A percentile compares a stretch with the other conserved stretches of the same genome.
phyloP scores from a whole-genome alignment of 1,284 basidiomycete species.

The Tylopilus sp. region DNA sequence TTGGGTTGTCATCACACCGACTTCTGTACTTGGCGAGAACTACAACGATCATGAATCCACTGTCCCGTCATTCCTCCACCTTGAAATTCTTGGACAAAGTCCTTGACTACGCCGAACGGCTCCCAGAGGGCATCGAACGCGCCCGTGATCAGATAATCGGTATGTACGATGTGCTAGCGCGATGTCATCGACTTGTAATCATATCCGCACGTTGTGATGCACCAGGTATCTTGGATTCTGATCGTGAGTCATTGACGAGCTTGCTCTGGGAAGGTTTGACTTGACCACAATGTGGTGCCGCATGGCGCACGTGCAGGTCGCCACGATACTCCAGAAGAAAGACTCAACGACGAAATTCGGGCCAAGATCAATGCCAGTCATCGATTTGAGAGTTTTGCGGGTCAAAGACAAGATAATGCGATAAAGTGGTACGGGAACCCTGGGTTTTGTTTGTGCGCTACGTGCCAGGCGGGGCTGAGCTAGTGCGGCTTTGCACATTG shows the following conservation, averaged over 20 bases:
- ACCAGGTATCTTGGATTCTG: constrained; percentile 61
- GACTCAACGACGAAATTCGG: constrained; percentile 67
- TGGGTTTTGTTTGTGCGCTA: not conserved
- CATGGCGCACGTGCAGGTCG: constrained; percentile 52
- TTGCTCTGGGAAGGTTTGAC: constrained; percentile 3
- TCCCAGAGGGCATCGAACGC: constrained; percentile 56
- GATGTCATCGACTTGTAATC: not conserved
- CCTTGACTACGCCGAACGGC: constrained; percentile 40
- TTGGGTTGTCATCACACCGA: too few species aligned
- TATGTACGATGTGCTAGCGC: constrained; percentile 33
- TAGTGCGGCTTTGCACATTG: not conserved
- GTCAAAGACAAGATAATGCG: constrained; percentile 68
- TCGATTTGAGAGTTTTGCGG: constrained; percentile 86
- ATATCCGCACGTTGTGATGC: constrained; percentile 7
- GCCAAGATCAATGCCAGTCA: constrained; percentile 78
- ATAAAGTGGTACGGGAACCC: constrained; percentile 76
- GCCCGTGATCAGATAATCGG: constrained; percentile 59
- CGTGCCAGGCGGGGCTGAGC: constrained; percentile 1
- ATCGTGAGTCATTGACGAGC: constrained; percentile 54
- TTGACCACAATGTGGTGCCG: constrained; percentile 14
- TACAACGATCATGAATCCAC: too few species aligned
- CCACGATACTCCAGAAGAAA: constrained; percentile 78
- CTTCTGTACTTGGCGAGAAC: too few species aligned
- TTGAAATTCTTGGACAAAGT: constrained; percentile 49
- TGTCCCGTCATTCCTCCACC: too few species aligned